Conservation (phyloP, 2,329 filamentous ascomycete species). For the Fusarium sp. region DNA sequence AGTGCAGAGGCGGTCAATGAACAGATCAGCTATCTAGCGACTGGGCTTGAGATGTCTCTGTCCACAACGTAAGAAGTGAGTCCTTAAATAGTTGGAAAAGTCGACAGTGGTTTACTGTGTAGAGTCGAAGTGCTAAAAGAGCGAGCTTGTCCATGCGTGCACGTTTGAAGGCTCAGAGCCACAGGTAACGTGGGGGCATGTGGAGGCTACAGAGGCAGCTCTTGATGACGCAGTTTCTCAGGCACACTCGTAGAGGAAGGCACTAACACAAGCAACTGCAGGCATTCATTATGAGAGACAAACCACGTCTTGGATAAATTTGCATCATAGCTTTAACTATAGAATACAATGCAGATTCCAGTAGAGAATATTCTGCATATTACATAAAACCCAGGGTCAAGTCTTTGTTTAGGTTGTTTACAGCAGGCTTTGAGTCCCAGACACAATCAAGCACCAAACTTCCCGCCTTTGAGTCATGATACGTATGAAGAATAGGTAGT, state of each 20-base stretch:
- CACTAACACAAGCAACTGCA: conserved; percentile 1
- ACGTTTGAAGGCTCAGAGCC: conserved; percentile 31
- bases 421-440: background rate
- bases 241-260: conserved; percentile 5
- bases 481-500: no score
- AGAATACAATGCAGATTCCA: background rate
- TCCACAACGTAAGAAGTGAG: background rate
- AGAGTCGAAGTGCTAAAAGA: conserved; percentile 24
- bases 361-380: background rate
- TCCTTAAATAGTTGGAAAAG: background rate
- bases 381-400: background rate
- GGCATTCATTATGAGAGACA: background rate
- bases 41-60: background rate
- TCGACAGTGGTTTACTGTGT: background rate
- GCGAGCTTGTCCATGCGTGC: conserved; percentile 29
- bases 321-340: background rate
- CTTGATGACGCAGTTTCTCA: conserved; percentile 53
- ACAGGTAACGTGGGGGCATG: conserved; percentile 40
- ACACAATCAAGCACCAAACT: background rate
- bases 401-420: background rate
- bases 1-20: conserved; percentile 38
- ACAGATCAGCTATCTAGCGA: background rate
- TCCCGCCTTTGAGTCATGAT: no score
- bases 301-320: background rate
- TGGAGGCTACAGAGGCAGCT: conserved; percentile 50